Evolutionary conservation across 169 alveolate species (phyloP).

Genomic region (Cyclospora cayetanensis): DNA sequence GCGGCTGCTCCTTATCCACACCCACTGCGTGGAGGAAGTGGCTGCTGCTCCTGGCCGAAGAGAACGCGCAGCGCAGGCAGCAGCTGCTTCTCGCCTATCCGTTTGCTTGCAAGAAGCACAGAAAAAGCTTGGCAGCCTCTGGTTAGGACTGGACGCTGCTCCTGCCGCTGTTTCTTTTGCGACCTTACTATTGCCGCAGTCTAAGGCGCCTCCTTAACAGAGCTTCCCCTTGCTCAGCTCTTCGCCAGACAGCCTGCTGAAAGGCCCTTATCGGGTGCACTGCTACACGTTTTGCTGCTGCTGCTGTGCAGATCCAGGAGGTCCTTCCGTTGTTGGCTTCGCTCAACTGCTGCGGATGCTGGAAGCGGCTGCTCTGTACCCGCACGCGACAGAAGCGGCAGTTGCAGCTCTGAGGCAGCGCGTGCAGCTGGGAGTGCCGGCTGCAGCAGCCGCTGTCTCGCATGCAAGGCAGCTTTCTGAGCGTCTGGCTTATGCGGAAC

Average conservation of each 20-base stretch:
- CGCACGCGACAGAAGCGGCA: conserved; percentile 49
- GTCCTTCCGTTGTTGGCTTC: conserved; percentile 14
- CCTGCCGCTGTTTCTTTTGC: not conserved
- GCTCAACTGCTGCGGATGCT: conserved; percentile 43
- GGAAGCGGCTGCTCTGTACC: conserved; percentile 54
- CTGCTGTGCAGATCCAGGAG: not conserved
- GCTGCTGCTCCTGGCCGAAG: not conserved
- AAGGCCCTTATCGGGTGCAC: no score
- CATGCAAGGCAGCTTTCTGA: not conserved
- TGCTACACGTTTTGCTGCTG: no score
- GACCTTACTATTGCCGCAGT: no score
- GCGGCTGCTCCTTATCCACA: conserved; percentile 22
- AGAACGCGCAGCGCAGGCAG: conserved; percentile 25
- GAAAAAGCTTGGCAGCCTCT: not conserved
- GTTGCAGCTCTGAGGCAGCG: conserved; percentile 15
- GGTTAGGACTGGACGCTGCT: not conserved
- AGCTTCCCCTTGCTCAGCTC: no score
- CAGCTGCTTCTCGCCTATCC: conserved; percentile 28
- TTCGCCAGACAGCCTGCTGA: no score
- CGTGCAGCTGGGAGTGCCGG: conserved; percentile 46
- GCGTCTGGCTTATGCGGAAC: conserved; percentile 37
- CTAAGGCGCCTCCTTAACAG: no score
- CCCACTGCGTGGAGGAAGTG: conserved; percentile 19
- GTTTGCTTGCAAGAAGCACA: conserved; percentile 18
- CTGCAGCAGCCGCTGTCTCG: not conserved